These are phyloP conservation scores for Spiraea crenata DNA, from an alignment of 331 rosid species.

Conservation along the genomic window DNA sequence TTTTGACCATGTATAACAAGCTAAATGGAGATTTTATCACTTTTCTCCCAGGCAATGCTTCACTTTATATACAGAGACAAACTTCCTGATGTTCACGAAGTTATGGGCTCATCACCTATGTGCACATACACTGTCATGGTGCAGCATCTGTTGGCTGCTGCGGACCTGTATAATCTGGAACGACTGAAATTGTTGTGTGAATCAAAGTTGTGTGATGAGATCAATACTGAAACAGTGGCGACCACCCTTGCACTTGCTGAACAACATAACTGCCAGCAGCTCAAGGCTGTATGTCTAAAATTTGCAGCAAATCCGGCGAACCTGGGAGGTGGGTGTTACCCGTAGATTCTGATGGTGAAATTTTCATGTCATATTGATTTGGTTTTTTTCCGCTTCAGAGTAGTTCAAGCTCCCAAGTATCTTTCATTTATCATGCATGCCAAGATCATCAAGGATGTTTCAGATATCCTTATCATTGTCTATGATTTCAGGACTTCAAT, in stretches of 20 bases:
- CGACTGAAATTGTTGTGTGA: slow-evolving; percentile 80
- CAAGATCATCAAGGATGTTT: neutral
- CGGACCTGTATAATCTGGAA: slow-evolving; percentile 85
- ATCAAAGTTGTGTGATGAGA: slow-evolving; percentile 74
- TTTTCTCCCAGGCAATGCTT: slow-evolving; percentile 76
- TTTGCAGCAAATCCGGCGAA: slow-evolving; percentile 70
- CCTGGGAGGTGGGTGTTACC: slow-evolving; percentile 77
- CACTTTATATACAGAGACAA: slow-evolving; percentile 75
- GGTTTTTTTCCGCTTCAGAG: slow-evolving; percentile 16
- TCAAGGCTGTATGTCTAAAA: slow-evolving; percentile 78
- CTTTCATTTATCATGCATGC: slow-evolving; percentile 19
- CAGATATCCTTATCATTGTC: slow-evolving; percentile 6
- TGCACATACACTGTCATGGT: slow-evolving; percentile 82
- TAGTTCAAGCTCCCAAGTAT: slow-evolving; percentile 3
- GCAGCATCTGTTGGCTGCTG: slow-evolving; percentile 94
- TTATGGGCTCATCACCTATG: slow-evolving; percentile 54
- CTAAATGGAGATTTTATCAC: slow-evolving; percentile 2
- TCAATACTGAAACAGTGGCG: slow-evolving; percentile 72
- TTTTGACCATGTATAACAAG: slow-evolving; percentile 21
- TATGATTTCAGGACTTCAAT: slow-evolving; percentile 22
- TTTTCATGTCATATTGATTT: slow-evolving; percentile 27
- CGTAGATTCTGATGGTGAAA: slow-evolving; percentile 32
- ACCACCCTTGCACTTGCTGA: slow-evolving; percentile 90
- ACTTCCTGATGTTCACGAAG: slow-evolving; percentile 65
- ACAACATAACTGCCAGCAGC: slow-evolving; percentile 84